phyloP scores from a whole-genome alignment of 345 rosid genomes.

The Adansonia digitata region DNA sequence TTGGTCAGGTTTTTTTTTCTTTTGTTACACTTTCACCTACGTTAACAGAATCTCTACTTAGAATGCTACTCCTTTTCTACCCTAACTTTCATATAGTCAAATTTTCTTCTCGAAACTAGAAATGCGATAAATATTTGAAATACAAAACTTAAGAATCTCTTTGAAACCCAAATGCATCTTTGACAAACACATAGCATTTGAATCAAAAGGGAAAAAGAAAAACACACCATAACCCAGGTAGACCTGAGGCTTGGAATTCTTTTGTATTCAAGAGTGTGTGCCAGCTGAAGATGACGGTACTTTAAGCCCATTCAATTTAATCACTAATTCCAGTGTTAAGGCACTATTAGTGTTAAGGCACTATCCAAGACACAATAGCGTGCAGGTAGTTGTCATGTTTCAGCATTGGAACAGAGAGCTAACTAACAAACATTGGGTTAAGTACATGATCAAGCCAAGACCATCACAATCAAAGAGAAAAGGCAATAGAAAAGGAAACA shows the following conservation, averaged over 20 bases:
- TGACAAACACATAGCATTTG: neutral
- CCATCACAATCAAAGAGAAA: neutral
- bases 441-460: constrained; percentile 15
- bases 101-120: neutral
- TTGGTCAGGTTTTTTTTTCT: neutral
- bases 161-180: neutral
- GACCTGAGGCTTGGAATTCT: neutral
- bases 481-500: neutral
- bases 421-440: neutral
- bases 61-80: neutral
- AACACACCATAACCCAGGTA: neutral
- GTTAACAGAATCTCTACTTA: neutral
- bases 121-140: neutral
- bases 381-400: neutral
- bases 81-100: neutral
- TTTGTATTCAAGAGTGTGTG: neutral
- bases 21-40: neutral
- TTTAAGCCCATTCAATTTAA: neutral
- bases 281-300: neutral
- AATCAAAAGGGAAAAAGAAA: neutral
- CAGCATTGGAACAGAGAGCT: neutral
- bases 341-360: neutral
- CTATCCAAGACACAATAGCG: constrained; percentile 6
- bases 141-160: neutral
- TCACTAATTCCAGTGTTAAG: neutral